Evolutionary conservation across 2,329 filamentous ascomycete species (phyloP), one percentile per base, ranked within the genome.

Genomic region (Cytospora leucostoma): DNA sequence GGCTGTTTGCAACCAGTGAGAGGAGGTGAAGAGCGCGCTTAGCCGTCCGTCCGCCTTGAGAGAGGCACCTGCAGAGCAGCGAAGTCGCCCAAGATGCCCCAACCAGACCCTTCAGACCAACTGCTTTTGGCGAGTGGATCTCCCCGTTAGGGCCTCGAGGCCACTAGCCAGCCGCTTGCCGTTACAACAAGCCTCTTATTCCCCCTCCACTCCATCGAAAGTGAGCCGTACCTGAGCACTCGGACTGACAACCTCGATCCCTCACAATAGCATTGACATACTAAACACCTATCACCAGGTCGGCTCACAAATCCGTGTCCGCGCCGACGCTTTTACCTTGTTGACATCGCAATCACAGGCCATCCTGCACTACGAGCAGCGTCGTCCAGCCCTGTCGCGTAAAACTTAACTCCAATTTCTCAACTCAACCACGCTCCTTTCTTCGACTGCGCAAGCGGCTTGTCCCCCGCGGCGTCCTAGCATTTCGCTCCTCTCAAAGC

Each of bases 21-120:
- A 37, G 17, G 12, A 55, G 11, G 15, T 11, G 33, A 38, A 21
- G 52, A 55, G 52, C 52, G 52, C 52, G 52, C 52, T 55, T 55
- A 55, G 52, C 52, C 35, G 52, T 35, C 52, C 35, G 52, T 35
- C 34, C 17, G 34, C 34, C 13, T 37, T 32, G 52, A 35, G 27
- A 11, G n/a, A 34, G 49, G 49, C 15, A 27, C 7, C 10, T 15
- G 21, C 19, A 27, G 21, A 17, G 12, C n/a, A 44, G 40, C 11
- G 59, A 61, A 59, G 34, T 21, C 40, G 38, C 34, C 51, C 40
- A 56, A 61, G 34, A 38, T 56, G 38, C 51, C 59, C 52, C 33
- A 56, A 61, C 53, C 54, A 40, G 51, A 50, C 56, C 58, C 58
- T 60, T 50, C 58, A 60, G 58, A 47, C 44, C 51, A 60, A 47